These are phyloP conservation scores for Fusarium illudens DNA, from an alignment of 2,329 filamentous ascomycete species.

Conservation along the genomic window DNA sequence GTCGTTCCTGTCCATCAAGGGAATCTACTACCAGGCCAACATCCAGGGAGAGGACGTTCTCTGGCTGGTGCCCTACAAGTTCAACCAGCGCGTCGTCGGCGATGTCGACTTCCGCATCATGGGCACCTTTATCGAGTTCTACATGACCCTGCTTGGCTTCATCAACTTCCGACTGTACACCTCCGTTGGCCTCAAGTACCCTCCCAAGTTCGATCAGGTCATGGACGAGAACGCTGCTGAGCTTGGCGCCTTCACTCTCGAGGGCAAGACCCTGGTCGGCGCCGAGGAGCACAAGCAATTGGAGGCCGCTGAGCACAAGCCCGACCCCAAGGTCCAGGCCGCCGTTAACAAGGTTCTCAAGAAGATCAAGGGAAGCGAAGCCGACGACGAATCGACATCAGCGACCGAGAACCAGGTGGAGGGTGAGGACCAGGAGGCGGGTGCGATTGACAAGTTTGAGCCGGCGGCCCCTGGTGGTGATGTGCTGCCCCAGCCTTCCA, in stretches of 20 bases:
- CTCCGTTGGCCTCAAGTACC: constrained; percentile 89
- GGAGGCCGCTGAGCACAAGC: constrained; percentile 57
- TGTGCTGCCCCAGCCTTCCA: constrained; percentile 79
- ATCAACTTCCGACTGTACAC: constrained; percentile 97
- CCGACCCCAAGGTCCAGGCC: constrained; percentile 70
- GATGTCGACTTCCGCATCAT: constrained; percentile 99
- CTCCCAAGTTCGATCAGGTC: constrained; percentile 87
- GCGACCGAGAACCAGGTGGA: constrained; percentile 53
- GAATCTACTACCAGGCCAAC: constrained; percentile 98
- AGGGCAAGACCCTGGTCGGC: constrained; percentile 72
- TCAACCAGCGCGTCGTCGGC: constrained; percentile 91
- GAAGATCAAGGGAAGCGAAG: constrained; percentile 67
- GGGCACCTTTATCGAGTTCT: constrained; percentile 99
- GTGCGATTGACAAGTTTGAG: constrained; percentile 90
- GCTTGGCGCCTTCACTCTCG: constrained; percentile 88
- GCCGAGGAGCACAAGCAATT: constrained; percentile 63
- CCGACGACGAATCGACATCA: constrained; percentile 53
- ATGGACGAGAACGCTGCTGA: constrained; percentile 92
- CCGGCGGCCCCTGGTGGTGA: constrained; percentile 85
- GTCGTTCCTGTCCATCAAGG: constrained; percentile 98
- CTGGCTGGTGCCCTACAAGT: constrained; percentile 97
- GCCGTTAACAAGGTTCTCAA: constrained; percentile 74
- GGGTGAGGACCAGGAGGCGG: constrained; percentile 59
- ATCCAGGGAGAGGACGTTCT: constrained; percentile 97
- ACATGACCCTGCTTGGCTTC: constrained; percentile 94